Conservation (phyloP, 805 yeast genomes). For the Nakazawaea ernobii region DNA sequence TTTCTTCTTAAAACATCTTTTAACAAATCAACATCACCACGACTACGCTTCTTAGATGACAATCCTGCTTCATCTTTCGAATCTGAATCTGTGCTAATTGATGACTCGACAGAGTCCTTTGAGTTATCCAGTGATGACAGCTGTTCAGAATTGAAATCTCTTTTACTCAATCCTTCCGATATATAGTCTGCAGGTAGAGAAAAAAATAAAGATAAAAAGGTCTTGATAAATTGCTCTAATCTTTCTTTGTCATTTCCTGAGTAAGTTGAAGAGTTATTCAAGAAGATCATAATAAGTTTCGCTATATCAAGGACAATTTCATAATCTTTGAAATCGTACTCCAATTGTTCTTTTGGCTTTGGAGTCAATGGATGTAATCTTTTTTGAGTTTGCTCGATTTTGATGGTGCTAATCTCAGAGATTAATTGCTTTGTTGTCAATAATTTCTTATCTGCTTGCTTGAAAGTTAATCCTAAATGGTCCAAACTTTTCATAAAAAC, state of each 20-base stretch:
- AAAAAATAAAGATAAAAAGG: constrained; percentile 70
- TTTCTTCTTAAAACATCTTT: constrained; percentile 54
- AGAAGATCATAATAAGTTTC: constrained; percentile 58
- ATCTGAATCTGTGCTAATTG: constrained; percentile 10
- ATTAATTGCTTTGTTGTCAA: constrained; percentile 85
- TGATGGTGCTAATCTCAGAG: constrained; percentile 87
- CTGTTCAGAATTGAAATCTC: constrained; percentile 16
- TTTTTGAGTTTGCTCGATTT: constrained; percentile 86
- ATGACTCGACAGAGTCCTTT: constrained; percentile 19
- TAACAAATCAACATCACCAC: constrained; percentile 50
- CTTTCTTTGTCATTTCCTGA: constrained; percentile 78
- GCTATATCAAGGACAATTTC: constrained; percentile 71
- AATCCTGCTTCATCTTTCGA: constrained; percentile 13
- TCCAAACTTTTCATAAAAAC: constrained; percentile 91
- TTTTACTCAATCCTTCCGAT: constrained; percentile 31
- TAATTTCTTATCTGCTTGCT: constrained; percentile 91
- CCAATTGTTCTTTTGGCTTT: constrained; percentile 65
- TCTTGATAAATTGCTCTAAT: constrained; percentile 62
- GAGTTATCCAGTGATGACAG: constrained; percentile 15
- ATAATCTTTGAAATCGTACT: constrained; percentile 57
- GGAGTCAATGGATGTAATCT: constrained; percentile 83
- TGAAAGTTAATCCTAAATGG: constrained; percentile 92
- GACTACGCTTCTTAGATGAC: constrained; percentile 36
- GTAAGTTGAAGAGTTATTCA: constrained; percentile 65
- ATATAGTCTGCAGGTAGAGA: constrained; percentile 45